A percentile compares a stretch with the other conserved stretches of the same genome.
Conservation (phyloP, 768 basidiomycete species). For the Clathrus columnatus region DNA sequence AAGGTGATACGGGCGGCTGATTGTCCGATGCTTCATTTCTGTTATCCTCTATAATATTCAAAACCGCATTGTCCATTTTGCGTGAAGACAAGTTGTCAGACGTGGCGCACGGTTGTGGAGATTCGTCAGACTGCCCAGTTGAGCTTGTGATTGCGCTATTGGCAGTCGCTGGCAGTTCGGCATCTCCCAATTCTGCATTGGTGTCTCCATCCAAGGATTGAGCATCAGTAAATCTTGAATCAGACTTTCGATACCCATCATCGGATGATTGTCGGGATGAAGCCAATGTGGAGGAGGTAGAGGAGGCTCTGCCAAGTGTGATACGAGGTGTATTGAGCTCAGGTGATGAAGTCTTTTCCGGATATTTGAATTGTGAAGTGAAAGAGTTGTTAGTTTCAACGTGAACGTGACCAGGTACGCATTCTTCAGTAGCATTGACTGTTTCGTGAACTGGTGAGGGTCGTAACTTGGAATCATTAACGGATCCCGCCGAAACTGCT, state of each 20-base stretch:
- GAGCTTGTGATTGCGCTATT: background rate
- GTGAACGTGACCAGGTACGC: background rate
- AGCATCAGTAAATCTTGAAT: background rate
- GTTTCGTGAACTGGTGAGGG: background rate
- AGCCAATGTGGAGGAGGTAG: background rate
- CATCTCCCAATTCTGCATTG: background rate
- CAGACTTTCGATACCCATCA: background rate
- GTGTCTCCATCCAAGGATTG: background rate
- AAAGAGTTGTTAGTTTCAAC: background rate
- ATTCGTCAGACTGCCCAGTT: background rate
- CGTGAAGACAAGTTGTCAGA: background rate
- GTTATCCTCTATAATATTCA: background rate
- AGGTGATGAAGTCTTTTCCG: background rate
- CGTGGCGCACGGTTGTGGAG: background rate
- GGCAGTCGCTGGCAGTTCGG: background rate
- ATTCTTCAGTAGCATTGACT: background rate
- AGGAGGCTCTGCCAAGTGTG: background rate
- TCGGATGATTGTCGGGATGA: background rate
- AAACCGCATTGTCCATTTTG: background rate
- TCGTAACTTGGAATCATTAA: background rate
- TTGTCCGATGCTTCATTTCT: background rate
- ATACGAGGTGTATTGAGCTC: background rate
- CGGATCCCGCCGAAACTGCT: background rate
- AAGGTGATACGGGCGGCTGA: background rate
- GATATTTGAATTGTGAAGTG: background rate